These are phyloP conservation scores for Phaeosphaeriaceae sp. DNA, from an alignment of 2,329 filamentous ascomycete species.

Conservation along the genomic window DNA sequence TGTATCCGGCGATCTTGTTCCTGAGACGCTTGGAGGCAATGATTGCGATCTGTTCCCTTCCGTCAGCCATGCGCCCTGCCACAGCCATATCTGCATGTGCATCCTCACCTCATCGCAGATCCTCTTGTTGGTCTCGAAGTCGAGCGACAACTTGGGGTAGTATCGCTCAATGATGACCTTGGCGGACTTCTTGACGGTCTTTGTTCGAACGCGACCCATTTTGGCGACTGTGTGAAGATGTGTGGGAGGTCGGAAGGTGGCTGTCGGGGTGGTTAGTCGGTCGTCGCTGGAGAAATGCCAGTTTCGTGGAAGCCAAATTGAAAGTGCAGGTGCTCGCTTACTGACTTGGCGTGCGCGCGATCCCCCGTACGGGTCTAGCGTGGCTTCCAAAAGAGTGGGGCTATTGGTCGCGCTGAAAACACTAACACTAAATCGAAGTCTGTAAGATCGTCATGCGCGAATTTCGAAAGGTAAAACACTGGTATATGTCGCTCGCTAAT, in stretches of 20 bases:
- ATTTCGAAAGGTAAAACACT: neutral
- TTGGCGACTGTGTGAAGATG: conserved; percentile 45
- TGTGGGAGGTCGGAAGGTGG: conserved; percentile 30
- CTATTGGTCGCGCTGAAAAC: neutral
- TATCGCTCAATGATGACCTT: conserved; percentile 97
- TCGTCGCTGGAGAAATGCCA: conserved; percentile 29
- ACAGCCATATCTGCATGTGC: conserved; percentile 49
- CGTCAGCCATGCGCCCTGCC: conserved; percentile 61
- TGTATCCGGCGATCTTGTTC: conserved; percentile 95
- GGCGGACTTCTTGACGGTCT: conserved; percentile 84
- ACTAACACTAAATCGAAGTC: neutral
- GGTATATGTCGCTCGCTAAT: conserved; percentile 25
- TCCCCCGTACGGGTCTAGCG: conserved; percentile 4
- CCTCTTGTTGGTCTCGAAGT: conserved; percentile 99
- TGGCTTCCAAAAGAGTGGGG: neutral
- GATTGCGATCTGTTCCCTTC: conserved; percentile 75
- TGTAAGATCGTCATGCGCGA: neutral
- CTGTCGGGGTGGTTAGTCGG: conserved; percentile 35
- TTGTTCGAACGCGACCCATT: conserved; percentile 65
- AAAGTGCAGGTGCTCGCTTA: conserved; percentile 22
- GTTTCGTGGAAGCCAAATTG: conserved; percentile 8
- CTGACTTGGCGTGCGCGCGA: conserved; percentile 9
- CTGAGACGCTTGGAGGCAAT: conserved; percentile 98
- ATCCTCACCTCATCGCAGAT: conserved; percentile 86
- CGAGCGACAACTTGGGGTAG: conserved; percentile 93